These are phyloP conservation scores for Arabidopsis suecica DNA, from an alignment of 345 rosid species.

Conservation along the genomic window DNA sequence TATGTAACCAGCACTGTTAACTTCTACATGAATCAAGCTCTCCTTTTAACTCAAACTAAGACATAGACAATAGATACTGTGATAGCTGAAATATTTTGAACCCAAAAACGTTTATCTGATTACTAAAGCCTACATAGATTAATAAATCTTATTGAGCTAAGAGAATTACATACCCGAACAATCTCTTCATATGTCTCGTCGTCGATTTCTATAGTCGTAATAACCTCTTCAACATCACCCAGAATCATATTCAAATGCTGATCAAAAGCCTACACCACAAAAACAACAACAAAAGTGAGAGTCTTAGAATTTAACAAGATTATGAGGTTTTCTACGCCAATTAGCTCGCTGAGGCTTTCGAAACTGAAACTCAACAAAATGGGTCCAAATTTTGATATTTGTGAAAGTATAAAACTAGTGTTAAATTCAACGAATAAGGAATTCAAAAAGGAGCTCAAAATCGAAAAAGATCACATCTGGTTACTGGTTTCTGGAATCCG, in stretches of 20 bases:
- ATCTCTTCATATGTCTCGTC: constrained; percentile 96
- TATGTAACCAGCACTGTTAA: background rate
- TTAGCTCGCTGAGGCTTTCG: too few relatives aligned
- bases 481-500: background rate
- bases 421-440: background rate
- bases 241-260: constrained; percentile 28
- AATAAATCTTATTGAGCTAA: background rate
- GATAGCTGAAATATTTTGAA: background rate
- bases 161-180: constrained; percentile 64
- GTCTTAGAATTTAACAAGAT: too few relatives aligned
- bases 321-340: too few relatives aligned
- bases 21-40: background rate
- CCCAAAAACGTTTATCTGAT: background rate
- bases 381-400: too few relatives aligned
- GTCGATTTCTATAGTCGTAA: constrained; percentile 85
- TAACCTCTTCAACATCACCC: constrained; percentile 25
- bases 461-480: background rate
- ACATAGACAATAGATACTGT: background rate
- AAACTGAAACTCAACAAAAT: too few relatives aligned
- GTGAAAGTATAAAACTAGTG: background rate
- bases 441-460: background rate
- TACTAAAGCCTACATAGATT: background rate
- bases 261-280: constrained; percentile 49
- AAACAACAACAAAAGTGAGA: background rate
- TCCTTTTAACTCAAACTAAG: background rate